A percentile compares a stretch with the other conserved stretches of the same genome.
These are phyloP conservation scores for Phytophthora constricta DNA, from an alignment of 352 stramenopile species.

Conservation along the genomic window DNA sequence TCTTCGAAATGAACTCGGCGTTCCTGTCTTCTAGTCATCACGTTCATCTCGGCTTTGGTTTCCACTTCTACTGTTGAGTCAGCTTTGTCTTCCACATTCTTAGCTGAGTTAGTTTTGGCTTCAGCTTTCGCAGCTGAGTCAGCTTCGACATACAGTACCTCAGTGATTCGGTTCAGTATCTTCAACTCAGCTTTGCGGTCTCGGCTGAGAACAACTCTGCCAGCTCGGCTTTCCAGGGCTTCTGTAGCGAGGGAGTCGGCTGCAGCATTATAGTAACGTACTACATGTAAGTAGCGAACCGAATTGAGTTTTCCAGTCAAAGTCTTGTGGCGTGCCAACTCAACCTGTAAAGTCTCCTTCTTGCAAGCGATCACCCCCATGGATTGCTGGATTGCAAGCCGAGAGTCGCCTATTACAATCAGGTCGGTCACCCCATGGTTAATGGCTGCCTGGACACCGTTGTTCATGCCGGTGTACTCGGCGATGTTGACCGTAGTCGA, in stretches of 20 bases:
- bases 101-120: neutral
- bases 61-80: too few species aligned
- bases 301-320: neutral
- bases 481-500: conserved; percentile 3
- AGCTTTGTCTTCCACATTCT: neutral
- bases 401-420: neutral
- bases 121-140: neutral
- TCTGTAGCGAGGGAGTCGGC: conserved; percentile 3
- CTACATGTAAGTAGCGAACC: neutral
- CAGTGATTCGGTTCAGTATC: neutral
- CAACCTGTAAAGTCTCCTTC: neutral
- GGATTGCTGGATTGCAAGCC: conserved; percentile 16
- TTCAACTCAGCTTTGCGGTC: neutral
- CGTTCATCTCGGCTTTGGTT: too few species aligned
- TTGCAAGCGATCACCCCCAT: conserved; percentile 10
- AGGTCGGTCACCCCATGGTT: neutral
- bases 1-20: too few species aligned
- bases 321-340: neutral
- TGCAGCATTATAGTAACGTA: neutral
- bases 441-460: neutral
- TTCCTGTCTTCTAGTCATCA: too few species aligned
- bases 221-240: neutral
- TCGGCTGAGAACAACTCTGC: neutral
- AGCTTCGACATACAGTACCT: neutral
- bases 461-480: conserved; percentile 11